Conservation (phyloP, 768 basidiomycete genomes). For the Rhizopogon rudus region DNA sequence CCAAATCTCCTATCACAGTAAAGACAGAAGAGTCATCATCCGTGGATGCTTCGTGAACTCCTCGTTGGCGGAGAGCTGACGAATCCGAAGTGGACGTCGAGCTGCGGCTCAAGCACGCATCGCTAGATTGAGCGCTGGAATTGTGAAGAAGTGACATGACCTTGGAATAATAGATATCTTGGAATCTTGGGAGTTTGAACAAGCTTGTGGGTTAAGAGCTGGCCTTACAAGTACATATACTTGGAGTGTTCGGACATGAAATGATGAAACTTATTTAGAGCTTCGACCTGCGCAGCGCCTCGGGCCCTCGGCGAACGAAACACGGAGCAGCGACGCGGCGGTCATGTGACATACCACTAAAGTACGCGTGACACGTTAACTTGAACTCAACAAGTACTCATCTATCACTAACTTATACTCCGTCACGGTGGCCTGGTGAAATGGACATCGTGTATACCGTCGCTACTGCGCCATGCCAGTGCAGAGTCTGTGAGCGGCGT, state of each 20-base stretch:
- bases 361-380: too few relatives aligned
- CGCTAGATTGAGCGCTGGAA: background rate
- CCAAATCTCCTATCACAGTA: background rate
- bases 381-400: too few relatives aligned
- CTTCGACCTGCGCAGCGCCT: too few relatives aligned
- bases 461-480: too few relatives aligned
- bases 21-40: background rate
- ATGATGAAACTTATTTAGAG: too few relatives aligned
- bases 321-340: too few relatives aligned
- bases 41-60: background rate
- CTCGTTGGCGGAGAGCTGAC: background rate
- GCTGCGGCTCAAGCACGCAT: background rate
- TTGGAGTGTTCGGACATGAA: background rate
- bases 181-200: background rate
- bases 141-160: background rate
- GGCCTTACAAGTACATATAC: background rate
- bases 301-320: too few relatives aligned
- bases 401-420: too few relatives aligned
- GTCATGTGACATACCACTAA: too few relatives aligned
- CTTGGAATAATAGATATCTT: background rate
- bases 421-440: too few relatives aligned
- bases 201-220: background rate
- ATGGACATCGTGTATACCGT: too few relatives aligned
- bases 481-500: too few relatives aligned
- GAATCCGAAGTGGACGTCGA: background rate